Conservation (phyloP, 2,329 filamentous ascomycete species). For the Clarireedia hainanense region DNA sequence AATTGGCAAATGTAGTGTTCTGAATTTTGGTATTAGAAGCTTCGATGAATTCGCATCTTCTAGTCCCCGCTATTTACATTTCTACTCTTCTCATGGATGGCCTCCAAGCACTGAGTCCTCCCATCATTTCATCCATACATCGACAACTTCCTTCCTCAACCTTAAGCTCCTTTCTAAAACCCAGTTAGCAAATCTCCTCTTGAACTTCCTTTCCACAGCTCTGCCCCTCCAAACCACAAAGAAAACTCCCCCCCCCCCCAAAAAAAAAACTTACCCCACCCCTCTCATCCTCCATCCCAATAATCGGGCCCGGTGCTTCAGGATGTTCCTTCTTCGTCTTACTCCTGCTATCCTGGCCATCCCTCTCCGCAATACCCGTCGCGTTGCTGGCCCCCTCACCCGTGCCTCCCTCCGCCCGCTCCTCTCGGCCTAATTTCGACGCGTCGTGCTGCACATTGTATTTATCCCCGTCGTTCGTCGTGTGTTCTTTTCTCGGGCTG, state of each 20-base stretch:
- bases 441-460: not conserved
- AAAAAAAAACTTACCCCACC: conserved; percentile 2
- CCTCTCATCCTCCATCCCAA: conserved; percentile 9
- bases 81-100: not conserved
- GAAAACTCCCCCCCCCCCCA: too few species aligned
- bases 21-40: not conserved
- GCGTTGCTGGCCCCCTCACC: not conserved
- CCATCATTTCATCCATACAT: too few species aligned
- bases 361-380: not conserved
- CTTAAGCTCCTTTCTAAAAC: too few species aligned
- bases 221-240: not conserved
- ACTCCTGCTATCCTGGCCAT: not conserved
- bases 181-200: not conserved
- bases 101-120: too few species aligned
- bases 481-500: not conserved
- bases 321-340: conserved; percentile 1
- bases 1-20: not conserved
- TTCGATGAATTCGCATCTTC: not conserved
- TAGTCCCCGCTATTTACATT: not conserved
- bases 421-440: not conserved
- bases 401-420: not conserved
- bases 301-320: not conserved
- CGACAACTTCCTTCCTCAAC: too few species aligned
- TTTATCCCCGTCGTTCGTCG: not conserved
- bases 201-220: not conserved